Base-by-base conservation (phyloP, 805 yeast genomes). In the Candida nemodendra region DNA sequence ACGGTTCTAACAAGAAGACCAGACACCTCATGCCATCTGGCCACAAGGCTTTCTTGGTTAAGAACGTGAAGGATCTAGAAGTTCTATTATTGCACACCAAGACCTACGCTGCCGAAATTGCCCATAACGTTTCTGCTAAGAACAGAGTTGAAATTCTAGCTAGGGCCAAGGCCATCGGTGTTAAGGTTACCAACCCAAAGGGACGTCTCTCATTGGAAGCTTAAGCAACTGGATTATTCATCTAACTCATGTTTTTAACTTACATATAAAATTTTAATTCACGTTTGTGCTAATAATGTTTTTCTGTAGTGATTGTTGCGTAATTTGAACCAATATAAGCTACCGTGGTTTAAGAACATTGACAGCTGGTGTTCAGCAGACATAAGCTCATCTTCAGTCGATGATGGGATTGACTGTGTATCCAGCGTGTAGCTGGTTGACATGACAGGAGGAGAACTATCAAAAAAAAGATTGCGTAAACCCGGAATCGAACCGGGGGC, bases 61-160 rank as follows among this genome's bases (percentile, higher is more conserved):
- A 84, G 70, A 93, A 93, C 87, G 65, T 81, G 53, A 79, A 79
- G 70, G 99, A 91, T 70, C 84, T 93, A 72, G 99, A 95, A 70
- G 83, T 87, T 59, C 80, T 93, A 69, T 79, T 89, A 70, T 76
- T 95, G 80, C 97, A 93, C 89, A 83, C 96, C 77, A 88, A 85
- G 81, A 78, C 96, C 63, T 93, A 87, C 76, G 99, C 99, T 72
- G 99, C 99, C 71, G 99, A 93, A 81, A 93, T 93, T 65, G 96
- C 98, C 63, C 96, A 88, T 90, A 87, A 84, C 73, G 93, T 93
- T 61, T 90, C 98, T 62, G 87, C 98, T 61, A 90, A 81, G 79
- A 90, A 93, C 93, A 89, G 99, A 82, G 90, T 90, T 67, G 90
- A 77, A 66, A 87, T 93, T 62, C 79, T 93, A 64, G 83, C 95